Conservation (phyloP, 208 protist species). For the Trypanosoma vivax region DNA sequence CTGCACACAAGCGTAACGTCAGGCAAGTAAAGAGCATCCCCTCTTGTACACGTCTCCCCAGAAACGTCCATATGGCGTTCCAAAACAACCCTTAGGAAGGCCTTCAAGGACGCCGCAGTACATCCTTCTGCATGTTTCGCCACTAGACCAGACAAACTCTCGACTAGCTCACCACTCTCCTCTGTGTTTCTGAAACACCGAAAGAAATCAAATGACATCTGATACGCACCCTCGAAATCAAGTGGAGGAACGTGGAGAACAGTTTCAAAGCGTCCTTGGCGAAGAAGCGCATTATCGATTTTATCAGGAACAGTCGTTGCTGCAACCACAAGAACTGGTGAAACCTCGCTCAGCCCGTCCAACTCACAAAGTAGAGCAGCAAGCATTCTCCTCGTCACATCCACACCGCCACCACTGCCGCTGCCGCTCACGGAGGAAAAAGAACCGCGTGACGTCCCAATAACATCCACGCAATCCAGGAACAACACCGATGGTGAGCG, state of each 20-base stretch:
- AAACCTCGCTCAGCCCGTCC: constrained; percentile 91
- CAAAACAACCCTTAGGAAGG: constrained; percentile 53
- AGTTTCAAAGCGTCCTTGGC: constrained; percentile 92
- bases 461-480: constrained; percentile 79
- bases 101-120: constrained; percentile 39
- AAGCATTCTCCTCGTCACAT: constrained; percentile 84
- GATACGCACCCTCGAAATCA: constrained; percentile 26
- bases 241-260: constrained; percentile 62
- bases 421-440: constrained; percentile 17
- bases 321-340: constrained; percentile 89
- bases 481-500: constrained; percentile 72
- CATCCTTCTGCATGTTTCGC: constrained; percentile 36
- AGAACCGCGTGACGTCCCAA: constrained; percentile 55
- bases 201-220: constrained; percentile 60
- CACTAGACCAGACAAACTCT: constrained; percentile 17
- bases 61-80: constrained; percentile 18
- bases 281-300: constrained; percentile 93
- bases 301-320: constrained; percentile 69
- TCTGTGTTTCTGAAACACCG: constrained; percentile 25
- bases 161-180: neutral
- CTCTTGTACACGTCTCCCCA: neutral
- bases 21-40: constrained; percentile 7
- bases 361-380: constrained; percentile 96
- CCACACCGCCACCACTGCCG: constrained; percentile 22
- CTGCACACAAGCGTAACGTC: constrained; percentile 11